Base-by-base conservation (phyloP, 2,329 filamentous ascomycete genomes). In the Penicillium griseofulvum region DNA sequence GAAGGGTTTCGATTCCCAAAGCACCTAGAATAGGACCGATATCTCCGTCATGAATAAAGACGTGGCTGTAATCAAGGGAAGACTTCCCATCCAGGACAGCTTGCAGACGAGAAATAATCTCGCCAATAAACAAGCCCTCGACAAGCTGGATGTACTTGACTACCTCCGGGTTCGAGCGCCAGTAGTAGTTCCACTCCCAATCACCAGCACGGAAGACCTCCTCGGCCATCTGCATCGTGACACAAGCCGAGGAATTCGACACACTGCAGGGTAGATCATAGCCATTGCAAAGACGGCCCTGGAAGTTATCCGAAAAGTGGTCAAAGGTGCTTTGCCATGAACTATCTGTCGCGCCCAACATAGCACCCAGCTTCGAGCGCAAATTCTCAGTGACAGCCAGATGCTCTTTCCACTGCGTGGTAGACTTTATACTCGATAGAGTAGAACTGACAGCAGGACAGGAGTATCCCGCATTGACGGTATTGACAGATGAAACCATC, bases 111-210 rank as follows among this genome's bases (percentile, higher is more conserved):
- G 60, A 51, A n/a, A 75, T 48, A 1, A 75, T 67, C 52, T 75
- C 73, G 0, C 69, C 67, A 36, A 75, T 72, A 28, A 75, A 75
- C 11, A 74, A 52, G 9, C 73, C 73, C 50, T 74, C 68, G 1
- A 72, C 67, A 2, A 70, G 55, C 50, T 71, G 70, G 34, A 75
- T 75, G 39, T 75, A 75, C 43, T 64, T 63, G n/a, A 59, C 63
- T 4, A 63, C 71, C 38, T 74, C 65, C 0, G 65, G 61, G 38
- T 70, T 74, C 4, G 59, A 57, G 8, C 72, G 68, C 71, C 71
- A 75, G 59, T 70, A 74, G 59, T 74, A 75, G 44, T 75, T 75
- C 69, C 71, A 75, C 49, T 74, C 71, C 73, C 73, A 75, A 45
- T 75, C 73, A 6, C 73, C 73, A 1, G 71, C 72, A 29, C 73